phyloP scores from a whole-genome alignment of 345 rosid genomes.

The Aquilaria sinensis region DNA sequence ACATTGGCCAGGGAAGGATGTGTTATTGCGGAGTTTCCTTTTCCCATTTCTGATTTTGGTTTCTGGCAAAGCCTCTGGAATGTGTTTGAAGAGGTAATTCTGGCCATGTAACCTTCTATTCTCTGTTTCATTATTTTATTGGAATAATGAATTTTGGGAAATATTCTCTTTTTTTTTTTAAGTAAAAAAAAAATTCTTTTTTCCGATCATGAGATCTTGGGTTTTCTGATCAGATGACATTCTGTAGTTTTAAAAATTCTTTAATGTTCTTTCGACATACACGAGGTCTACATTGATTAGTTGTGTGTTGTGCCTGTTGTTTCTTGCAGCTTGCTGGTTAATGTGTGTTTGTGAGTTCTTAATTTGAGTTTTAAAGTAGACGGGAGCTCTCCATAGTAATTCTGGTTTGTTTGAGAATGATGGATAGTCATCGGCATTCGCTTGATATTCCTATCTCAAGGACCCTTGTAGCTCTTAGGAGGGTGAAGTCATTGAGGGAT shows the following conservation, averaged over 20 bases:
- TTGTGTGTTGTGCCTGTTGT: neutral
- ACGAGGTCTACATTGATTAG: slow-evolving; percentile 8
- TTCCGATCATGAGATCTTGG: slow-evolving; percentile 3
- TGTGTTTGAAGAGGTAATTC: too few species aligned
- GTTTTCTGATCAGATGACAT: slow-evolving; percentile 2
- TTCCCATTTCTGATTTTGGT: too few species aligned
- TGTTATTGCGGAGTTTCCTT: too few species aligned
- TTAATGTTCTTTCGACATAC: neutral
- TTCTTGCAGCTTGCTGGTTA: slow-evolving; percentile 26
- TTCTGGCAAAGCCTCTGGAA: too few species aligned
- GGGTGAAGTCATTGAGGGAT: slow-evolving; percentile 91
- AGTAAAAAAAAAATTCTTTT: neutral
- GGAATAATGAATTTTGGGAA: neutral
- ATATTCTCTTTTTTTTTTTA: neutral
- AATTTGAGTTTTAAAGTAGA: slow-evolving; percentile 13
- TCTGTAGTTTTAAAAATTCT: neutral
- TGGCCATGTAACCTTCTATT: neutral
- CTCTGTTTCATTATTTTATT: neutral
- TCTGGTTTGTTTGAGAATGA: slow-evolving; percentile 21
- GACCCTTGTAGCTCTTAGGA: slow-evolving; percentile 81
- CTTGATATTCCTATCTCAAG: slow-evolving; percentile 88
- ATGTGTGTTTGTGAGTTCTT: slow-evolving; percentile 10
- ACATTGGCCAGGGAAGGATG: too few species aligned
- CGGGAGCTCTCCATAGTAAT: neutral
- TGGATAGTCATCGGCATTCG: slow-evolving; percentile 79